Evolutionary conservation across 768 basidiomycete genomes (phyloP).

Genomic region (Lentinula edodes): DNA sequence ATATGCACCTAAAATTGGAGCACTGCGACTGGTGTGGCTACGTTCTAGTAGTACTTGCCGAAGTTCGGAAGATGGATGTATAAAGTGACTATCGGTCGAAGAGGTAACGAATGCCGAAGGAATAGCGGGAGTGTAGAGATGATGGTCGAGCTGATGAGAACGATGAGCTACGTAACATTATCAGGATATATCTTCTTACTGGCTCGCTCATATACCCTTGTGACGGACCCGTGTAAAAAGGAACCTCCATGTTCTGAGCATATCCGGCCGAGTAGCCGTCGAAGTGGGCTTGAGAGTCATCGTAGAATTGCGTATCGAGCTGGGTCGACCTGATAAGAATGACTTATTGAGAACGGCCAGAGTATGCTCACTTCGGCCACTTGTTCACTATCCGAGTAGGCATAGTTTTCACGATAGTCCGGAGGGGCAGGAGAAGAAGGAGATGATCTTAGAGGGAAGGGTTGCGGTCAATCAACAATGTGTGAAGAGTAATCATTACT

Average conservation of each 20-base stretch:
- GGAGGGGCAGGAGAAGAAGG: slow-evolving; percentile 6
- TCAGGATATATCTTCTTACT: slow-evolving; percentile 31
- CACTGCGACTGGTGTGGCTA: slow-evolving; percentile 64
- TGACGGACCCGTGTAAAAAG: slow-evolving; percentile 36
- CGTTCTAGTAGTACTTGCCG: slow-evolving; percentile 40
- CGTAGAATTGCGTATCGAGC: slow-evolving; percentile 25
- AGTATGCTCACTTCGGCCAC: slow-evolving; percentile 24
- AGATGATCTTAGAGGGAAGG: slow-evolving; percentile 10
- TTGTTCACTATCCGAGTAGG: slow-evolving; percentile 23
- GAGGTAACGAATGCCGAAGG: slow-evolving; percentile 48
- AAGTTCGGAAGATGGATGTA: slow-evolving; percentile 41
- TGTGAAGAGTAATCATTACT: slow-evolving; percentile 2
- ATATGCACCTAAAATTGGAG: slow-evolving; percentile 28
- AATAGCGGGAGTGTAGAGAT: slow-evolving; percentile 78
- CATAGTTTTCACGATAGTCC: slow-evolving; percentile 19
- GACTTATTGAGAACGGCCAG: not conserved
- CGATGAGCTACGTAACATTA: slow-evolving; percentile 5
- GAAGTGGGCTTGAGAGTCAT: slow-evolving; percentile 23
- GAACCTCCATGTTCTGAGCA: slow-evolving; percentile 27
- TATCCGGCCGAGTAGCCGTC: slow-evolving; percentile 28
- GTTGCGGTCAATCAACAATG: not conserved
- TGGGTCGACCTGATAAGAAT: slow-evolving; percentile 9
- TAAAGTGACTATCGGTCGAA: slow-evolving; percentile 56
- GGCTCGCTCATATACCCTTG: slow-evolving; percentile 62
- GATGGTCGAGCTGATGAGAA: slow-evolving; percentile 73